Base-by-base conservation (phyloP, 495 filamentous ascomycete genomes). In the Penicillium dipodomyicola region DNA sequence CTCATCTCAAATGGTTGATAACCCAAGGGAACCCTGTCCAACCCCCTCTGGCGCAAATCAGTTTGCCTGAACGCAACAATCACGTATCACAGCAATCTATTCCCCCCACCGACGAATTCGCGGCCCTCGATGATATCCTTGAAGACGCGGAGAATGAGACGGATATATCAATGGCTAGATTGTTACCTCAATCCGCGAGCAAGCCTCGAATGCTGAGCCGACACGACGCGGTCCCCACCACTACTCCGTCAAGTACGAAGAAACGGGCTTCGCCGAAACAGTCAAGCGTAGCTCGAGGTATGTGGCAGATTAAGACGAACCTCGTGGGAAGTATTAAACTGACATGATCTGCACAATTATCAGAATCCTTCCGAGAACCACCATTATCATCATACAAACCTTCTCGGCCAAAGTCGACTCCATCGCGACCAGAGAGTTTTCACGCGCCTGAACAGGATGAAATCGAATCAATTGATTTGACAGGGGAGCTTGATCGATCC, bases 381-480 rank as follows among this genome's bases (percentile, higher is more conserved):
- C 54, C 55, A 23, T 49, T 57, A 39, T 68, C 67, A n/a, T 65
- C 62, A 23, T 51, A 52, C 35, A 61, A 61, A n/a, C 46, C 11
- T n/a, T 42, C 43, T 17, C 59, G 49, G 14, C 46, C 54, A 27
- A 59, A 59, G 23, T 33, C 63, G 11, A 67, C 70, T 10, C 67
- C 72, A 1, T 47, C 62, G 23, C 59, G 60, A 41, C 49, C 65
- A 51, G 52, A 63, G 9, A 64, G 57, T 23, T 57, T 62, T 17
- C 62, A 67, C 23, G 49, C 54, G 14, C 60, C 67, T 6, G 53
- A 56, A 8, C 68, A 67, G 35, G 59, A 64, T 40, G 69, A 67
- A 55, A 75, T 87, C 32, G 86, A 88, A 47, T 74, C 85, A 0
- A 80, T 94, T 53, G 91, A 94, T 63, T 68, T 95, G 39, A 94